Base-by-base conservation (phyloP, 169 alveolate genomes). In the Eimeria necatrix region DNA sequence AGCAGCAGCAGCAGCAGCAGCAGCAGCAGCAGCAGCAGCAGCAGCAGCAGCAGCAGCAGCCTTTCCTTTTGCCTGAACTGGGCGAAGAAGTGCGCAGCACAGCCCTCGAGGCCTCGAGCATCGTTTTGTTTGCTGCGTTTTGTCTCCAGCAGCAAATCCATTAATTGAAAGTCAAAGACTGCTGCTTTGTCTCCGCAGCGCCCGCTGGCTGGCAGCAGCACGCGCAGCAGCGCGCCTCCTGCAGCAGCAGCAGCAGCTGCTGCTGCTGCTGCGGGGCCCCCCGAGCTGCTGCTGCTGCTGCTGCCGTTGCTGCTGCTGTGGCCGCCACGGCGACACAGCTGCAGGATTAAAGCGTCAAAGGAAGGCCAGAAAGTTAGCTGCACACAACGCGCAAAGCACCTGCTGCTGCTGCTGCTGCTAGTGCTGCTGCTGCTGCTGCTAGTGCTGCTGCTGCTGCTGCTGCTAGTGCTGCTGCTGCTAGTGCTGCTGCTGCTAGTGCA, bases 281-380 rank as follows among this genome's bases (percentile, higher is more conserved):
- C n/a, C n/a, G n/a, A n/a, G 81, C 46, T 71, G 53, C 53, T 71
- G 81, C 51, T 71, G 46, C 81, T 71, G 81, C 81, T 71, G 49
- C 81, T 71, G 81, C 12, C 22, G 81, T 71, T 71, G 81, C 12
- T 71, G 81, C 81, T 71, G 81, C 81, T 32, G 81, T 12, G n/a
- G n/a, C n/a, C n/a, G n/a, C 64, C 8, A 56, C 64, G 64, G 14
- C 14, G 64, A 9, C 14, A 9, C 6, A 71, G 49, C 4, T 71
- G 81, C 4, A 71, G 81, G 51, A 71, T 71, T 12, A 71, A 12
- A 12, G 81, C 81, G 81, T 32, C 81, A n/a, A 4, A 71, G 48
- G 81, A 32, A 4, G 81, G 81, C 81, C 81, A 71, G 41, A 71
- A 71, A 2, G 49, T n/a, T 32, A 71, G 14, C 81, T 71, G 81